Percentiles rank a stretch among this genome's conserved stretches.
phyloP scores from a whole-genome alignment of 2,329 filamentous ascomycete genomes.

The Xylaria sp. region DNA sequence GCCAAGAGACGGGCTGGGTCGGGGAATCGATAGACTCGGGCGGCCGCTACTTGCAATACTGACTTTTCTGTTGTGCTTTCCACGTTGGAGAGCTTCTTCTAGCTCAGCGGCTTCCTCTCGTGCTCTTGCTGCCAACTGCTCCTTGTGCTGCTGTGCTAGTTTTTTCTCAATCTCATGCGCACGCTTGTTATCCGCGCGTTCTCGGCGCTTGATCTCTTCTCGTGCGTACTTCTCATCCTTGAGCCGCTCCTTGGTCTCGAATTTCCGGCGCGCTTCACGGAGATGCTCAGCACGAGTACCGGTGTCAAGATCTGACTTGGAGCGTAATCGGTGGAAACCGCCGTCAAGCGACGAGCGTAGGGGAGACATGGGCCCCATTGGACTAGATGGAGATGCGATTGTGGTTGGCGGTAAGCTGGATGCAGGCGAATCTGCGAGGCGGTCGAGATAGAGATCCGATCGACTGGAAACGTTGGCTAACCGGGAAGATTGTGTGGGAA shows the following conservation, averaged over 20 bases:
- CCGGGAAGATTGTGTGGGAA: slow-evolving; percentile 51
- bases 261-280: slow-evolving; percentile 70
- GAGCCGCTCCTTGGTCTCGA: slow-evolving; percentile 68
- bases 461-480: slow-evolving; percentile 59
- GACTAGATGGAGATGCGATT: slow-evolving; percentile 51
- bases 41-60: slow-evolving; percentile 49
- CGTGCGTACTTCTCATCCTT: slow-evolving; percentile 73
- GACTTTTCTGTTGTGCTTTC: slow-evolving; percentile 49
- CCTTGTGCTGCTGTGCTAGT: slow-evolving; percentile 58
- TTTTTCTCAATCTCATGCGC: slow-evolving; percentile 63
- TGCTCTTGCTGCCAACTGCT: slow-evolving; percentile 55
- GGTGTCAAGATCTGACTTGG: slow-evolving; percentile 69
- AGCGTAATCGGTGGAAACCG: slow-evolving; percentile 67
- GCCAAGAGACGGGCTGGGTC: slow-evolving; percentile 44
- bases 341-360: slow-evolving; percentile 69
- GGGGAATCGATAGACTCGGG: slow-evolving; percentile 45
- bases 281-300: slow-evolving; percentile 67
- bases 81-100: slow-evolving; percentile 47
- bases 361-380: slow-evolving; percentile 59
- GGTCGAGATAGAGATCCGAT: slow-evolving; percentile 60
- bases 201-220: slow-evolving; percentile 67
- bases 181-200: slow-evolving; percentile 68
- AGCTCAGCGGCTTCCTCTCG: slow-evolving; percentile 53
- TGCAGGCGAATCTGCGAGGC: slow-evolving; percentile 53
- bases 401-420: slow-evolving; percentile 42